Base-by-base conservation (phyloP, 1,139 yeast genomes). In the Saccharomyces pastorianus region DNA sequence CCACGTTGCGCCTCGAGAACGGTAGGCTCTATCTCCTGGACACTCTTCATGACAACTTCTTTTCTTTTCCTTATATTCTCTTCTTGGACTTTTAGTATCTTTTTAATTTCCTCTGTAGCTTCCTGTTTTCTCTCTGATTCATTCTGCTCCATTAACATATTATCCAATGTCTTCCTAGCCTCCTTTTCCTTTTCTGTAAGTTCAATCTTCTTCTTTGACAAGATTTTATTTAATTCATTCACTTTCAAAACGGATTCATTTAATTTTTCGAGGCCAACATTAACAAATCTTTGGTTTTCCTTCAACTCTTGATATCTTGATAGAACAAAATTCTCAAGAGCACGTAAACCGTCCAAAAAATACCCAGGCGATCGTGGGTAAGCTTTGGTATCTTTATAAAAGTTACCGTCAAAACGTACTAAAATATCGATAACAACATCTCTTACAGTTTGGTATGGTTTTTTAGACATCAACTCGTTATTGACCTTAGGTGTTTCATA, bases 81-180 rank as follows among this genome's bases (percentile, higher is more conserved):
- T 56, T 88, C 95, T 63, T 89, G 96, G 51, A 76, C 75, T 46
- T 78, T 82, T 48, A 91, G 74, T 13, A 88, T 85, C 38, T 77
- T 79, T 62, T 86, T 90, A 8, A 93, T 86, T 50, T 82, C 85
- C 11, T 87, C 74, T 0, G 96, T 88, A 17, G 95, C 91, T 58
- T 87, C 96, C 56, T 86, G 88, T 60, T 86, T 88, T 56, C 96
- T 74, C 67, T 93, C 98, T 0, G 97, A 95, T 64, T 90, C 96
- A 65, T 88, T 90, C 65, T 93, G 98, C 52, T 89, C 95, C 0
- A 78, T 73, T n/a, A 93, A 77, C 88, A 93, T 88, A 53, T 76
- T 81, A 61, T 84, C 82, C 52, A 93, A 76, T 78, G 88, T 87
- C 23, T 72, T 71, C 57, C 81, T 79, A 0, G 97, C 96, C 59